Evolutionary conservation across 2,329 filamentous ascomycete species (phyloP), one percentile per base, ranked within the genome.

Genomic region (Aspergillus arachidicola): DNA sequence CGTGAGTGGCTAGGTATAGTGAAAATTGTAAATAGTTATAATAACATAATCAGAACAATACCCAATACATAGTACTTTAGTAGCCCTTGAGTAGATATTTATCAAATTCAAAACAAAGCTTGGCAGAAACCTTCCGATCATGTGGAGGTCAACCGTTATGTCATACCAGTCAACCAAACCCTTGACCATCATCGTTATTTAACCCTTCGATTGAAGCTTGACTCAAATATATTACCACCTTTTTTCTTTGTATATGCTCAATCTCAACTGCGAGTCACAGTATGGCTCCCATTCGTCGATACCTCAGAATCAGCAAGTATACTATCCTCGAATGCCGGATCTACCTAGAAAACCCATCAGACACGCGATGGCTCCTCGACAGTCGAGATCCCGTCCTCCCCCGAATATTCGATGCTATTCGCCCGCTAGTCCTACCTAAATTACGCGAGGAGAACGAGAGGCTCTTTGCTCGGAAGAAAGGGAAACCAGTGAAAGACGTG

Each of bases 271-370:
- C 23, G 26, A 59, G 19, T 12, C 21, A 21, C 10, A n/a, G 16
- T 58, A 97, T 97, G 94, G 91, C 93, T 14, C 94, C 94, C 12
- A 87, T 97, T 55, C 89, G 94, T 63, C 88, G 94, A 71, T 97
- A 98, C 76, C 85, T 98, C 60, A 88, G 94, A 58, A 96, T 98
- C 71, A 94, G 91, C 60, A 94, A 94, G 75, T 92, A 93, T 78
- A 97, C 94, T 5, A 93, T 97, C 36, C 86, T 99, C n/a, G 95
- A 99, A 84, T 93, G 92, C 68, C 93, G 94, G 68, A 95, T 99
- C 69, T 98, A 98, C 78, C 88, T 97, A 54, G 94, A 98, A 68
- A 94, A 94, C 71, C 95, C 95, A 0, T 87, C 90, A 14, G 87
- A 97, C 64, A 87, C 88, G 28, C 87, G 92, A 68, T 89, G 90